These are phyloP conservation scores for Polytrichum formosum DNA, from an alignment of 225 moss, liverwort and hornwort genomes.

Conservation along the genomic window DNA sequence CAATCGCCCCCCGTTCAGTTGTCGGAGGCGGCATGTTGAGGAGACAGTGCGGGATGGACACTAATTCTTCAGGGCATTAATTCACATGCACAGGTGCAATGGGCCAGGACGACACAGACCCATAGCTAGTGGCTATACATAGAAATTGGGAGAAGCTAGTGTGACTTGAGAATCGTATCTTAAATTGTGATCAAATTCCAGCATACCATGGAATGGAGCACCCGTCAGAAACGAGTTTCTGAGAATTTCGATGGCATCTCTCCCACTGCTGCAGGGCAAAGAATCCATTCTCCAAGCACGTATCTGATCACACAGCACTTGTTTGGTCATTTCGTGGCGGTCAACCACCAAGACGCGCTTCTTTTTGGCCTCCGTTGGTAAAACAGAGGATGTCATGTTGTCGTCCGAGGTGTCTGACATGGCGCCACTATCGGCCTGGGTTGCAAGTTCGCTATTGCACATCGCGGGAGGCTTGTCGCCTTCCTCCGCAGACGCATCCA, in stretches of 20 bases:
- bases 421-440: neutral
- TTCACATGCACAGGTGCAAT: too few relatives aligned
- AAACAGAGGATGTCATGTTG: neutral
- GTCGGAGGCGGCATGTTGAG: too few relatives aligned
- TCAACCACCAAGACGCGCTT: slow-evolving; percentile 42
- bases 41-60: too few relatives aligned
- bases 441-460: neutral
- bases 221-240: neutral
- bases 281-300: slow-evolving; percentile 43
- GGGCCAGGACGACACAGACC: too few relatives aligned
- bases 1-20: too few relatives aligned
- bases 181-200: neutral
- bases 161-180: too few relatives aligned
- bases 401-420: slow-evolving; percentile 6
- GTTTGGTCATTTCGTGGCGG: slow-evolving; percentile 38
- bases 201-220: slow-evolving; percentile 24
- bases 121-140: too few relatives aligned
- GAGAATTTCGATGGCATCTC: slow-evolving; percentile 24
- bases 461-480: slow-evolving; percentile 36
- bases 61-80: too few relatives aligned
- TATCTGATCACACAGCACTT: slow-evolving; percentile 48
- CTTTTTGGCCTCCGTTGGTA: neutral
- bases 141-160: too few relatives aligned
- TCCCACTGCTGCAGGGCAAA: slow-evolving; percentile 15
- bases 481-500: slow-evolving; percentile 36